Base-by-base conservation (phyloP, 305 asterid genomes). In the Plantago coronopus region DNA sequence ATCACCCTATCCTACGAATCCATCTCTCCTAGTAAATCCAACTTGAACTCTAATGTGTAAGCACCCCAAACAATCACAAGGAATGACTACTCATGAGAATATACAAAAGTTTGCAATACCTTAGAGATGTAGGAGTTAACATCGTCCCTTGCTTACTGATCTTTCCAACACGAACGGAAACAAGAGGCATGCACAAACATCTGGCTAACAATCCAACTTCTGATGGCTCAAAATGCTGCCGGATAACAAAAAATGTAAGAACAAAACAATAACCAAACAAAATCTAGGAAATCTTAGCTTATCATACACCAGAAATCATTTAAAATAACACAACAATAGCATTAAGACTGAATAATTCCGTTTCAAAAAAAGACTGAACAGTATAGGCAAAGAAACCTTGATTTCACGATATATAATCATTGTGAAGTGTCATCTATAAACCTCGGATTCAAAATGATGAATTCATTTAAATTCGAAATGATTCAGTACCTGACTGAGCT, bases 171-270 rank as follows among this genome's bases (percentile, higher is more conserved):
- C 99, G 97, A 70, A 89, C 65, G 17, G 99, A 85, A 63, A 93
- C 99, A 50, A 93, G 86, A 45, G 99, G 99, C 48, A 86, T 76
- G 69, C 99, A 89, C 84, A 93, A 75, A 76, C 96, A 93, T 72
- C 99, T 82, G 12, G 91, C 97, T 9, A 93, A 78, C 81, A 83
- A 59, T 48, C 95, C 97, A 74, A 93, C 96, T 72, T 93, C 99
- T 3, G 94, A 75, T 23, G 96, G 91, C 68, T 93, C 96, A 70
- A 93, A 93, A 69, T 93, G 87, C 99, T 93, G 94, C 64, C 48
- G 46, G 61, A n/a, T 13, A 50, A 44, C n/a, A 53, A 69, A 53
- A 69, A 23, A 59, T 4, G 21, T 34, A 27, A 55, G 20, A 72
- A 54, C 16, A 14, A 11, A n/a, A n/a, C n/a, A n/a, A 54, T 42